A percentile compares a stretch with the other conserved stretches of the same genome.
These are phyloP conservation scores for Cyberlindnera bimundalis DNA, from an alignment of 805 yeast species.

Conservation along the genomic window DNA sequence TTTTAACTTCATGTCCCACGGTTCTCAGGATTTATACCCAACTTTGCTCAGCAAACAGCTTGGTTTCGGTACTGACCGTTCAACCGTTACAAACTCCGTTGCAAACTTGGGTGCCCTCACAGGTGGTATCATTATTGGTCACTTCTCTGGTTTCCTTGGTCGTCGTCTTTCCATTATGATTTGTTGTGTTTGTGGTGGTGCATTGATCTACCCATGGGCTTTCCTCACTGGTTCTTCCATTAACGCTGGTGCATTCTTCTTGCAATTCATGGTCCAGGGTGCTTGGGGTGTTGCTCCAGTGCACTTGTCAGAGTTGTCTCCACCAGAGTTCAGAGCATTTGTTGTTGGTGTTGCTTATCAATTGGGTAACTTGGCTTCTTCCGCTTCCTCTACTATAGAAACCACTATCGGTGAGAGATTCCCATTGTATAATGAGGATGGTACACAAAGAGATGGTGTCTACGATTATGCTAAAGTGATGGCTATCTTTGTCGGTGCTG, in stretches of 20 bases:
- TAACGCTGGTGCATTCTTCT: slow-evolving; percentile 57
- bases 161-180: slow-evolving; percentile 50
- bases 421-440: slow-evolving; percentile 35
- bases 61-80: slow-evolving; percentile 37
- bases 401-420: slow-evolving; percentile 57
- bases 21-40: slow-evolving; percentile 62
- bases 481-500: slow-evolving; percentile 67
- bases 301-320: slow-evolving; percentile 58
- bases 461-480: slow-evolving; percentile 57
- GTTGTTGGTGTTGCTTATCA: slow-evolving; percentile 64
- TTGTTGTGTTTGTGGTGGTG: slow-evolving; percentile 55
- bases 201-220: slow-evolving; percentile 50
- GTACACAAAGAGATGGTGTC: slow-evolving; percentile 29
- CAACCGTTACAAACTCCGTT: slow-evolving; percentile 54
- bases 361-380: slow-evolving; percentile 63
- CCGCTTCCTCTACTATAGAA: slow-evolving; percentile 67
- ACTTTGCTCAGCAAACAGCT: slow-evolving; percentile 49
- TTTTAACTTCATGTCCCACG: slow-evolving; percentile 60
- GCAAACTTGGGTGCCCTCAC: slow-evolving; percentile 58
- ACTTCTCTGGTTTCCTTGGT: slow-evolving; percentile 51
- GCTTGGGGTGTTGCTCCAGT: slow-evolving; percentile 68
- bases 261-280: slow-evolving; percentile 65
- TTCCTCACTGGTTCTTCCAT: slow-evolving; percentile 37
- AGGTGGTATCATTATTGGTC: slow-evolving; percentile 58
- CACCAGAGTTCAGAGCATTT: slow-evolving; percentile 60